Conservation (phyloP, 306 rosid genomes). For the Cucumis melo region DNA sequence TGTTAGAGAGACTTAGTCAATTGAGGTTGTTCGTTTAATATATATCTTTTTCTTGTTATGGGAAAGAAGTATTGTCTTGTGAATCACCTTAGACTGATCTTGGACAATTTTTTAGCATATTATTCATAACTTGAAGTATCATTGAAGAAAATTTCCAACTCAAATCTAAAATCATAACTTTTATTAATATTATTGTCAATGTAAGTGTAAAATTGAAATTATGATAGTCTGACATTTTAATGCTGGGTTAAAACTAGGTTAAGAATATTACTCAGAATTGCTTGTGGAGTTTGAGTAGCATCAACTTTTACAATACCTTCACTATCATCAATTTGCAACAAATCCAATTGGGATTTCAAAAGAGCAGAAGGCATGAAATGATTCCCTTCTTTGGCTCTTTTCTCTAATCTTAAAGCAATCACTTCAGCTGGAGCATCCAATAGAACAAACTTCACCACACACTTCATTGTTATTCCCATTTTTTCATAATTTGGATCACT, state of each 20-base stretch:
- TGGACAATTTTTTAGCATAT: not conserved
- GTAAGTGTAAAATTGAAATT: too few species aligned
- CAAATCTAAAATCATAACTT: too few species aligned
- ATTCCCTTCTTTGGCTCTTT: constrained; percentile 56
- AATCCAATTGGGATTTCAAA: constrained; percentile 5
- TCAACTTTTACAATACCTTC: constrained; percentile 1
- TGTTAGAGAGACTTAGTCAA: not conserved
- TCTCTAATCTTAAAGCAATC: constrained; percentile 32
- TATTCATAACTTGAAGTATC: not conserved
- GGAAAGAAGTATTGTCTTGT: not conserved
- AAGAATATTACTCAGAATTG: not conserved
- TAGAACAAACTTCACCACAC: constrained; percentile 46
- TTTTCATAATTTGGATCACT: constrained; percentile 37
- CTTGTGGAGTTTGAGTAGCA: not conserved
- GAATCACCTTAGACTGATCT: not conserved
- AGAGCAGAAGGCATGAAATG: constrained; percentile 85
- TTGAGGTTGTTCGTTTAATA: not conserved
- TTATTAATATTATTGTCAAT: too few species aligned
- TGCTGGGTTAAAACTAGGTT: too few species aligned
- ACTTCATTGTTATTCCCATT: constrained; percentile 10
- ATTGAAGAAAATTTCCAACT: too few species aligned
- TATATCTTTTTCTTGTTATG: not conserved
- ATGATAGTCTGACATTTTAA: too few species aligned
- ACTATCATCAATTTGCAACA: constrained; percentile 1
- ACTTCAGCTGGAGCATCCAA: constrained; percentile 60